Evolutionary conservation across 495 filamentous ascomycete species (phyloP), one percentile per base, ranked within the genome.

Genomic region (Penicillium waksmanii): DNA sequence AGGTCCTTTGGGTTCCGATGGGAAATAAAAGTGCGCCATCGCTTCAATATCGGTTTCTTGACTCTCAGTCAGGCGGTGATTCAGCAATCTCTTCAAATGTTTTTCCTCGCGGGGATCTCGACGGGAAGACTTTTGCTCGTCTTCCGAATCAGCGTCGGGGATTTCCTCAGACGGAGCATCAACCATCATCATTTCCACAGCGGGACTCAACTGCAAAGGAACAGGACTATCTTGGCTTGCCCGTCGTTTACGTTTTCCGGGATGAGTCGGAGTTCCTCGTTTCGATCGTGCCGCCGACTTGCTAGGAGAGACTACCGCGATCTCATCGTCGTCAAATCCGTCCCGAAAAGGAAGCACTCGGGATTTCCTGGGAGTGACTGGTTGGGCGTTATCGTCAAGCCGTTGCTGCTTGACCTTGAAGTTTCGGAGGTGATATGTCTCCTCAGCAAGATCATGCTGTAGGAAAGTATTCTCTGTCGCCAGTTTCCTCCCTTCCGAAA

Each of bases 251-350:
- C 89, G 77, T 64, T 91, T 92, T 4, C 74, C 73, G 8, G 78
- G 81, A 23, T 77, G 77, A 48, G 82, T 86, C n/a, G 86, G 82
- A 1, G 88, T 90, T 6, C 65, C 66, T 33, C 77, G 71, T 57
- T 84, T 87, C 7, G 75, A 80, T 50, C 76, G 72, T 51, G 58
- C 19, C 9, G 76, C 79, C 2, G 80, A 75, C 63, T 83, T 87
- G 55, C 77, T 84, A 1, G 85, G 85, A 25, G 85, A 88, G 8
- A 79, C 65, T 56, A 83, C 72, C 23, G 81, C 68, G 43, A 91
- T 84, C 61, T 92, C 88, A 43, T 87, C 82, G 57, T 92, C 87
- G 48, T 89, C 85, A 63, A 92, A 92, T 23, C 89, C 89, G 78
- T 92, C 89, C 21, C 88, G 76, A 42, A 84, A 82, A 0, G 81